Evolutionary conservation across 2,329 filamentous ascomycete species (phyloP), one percentile per base, ranked within the genome.

Genomic region (Pochonia chlamydosporia): DNA sequence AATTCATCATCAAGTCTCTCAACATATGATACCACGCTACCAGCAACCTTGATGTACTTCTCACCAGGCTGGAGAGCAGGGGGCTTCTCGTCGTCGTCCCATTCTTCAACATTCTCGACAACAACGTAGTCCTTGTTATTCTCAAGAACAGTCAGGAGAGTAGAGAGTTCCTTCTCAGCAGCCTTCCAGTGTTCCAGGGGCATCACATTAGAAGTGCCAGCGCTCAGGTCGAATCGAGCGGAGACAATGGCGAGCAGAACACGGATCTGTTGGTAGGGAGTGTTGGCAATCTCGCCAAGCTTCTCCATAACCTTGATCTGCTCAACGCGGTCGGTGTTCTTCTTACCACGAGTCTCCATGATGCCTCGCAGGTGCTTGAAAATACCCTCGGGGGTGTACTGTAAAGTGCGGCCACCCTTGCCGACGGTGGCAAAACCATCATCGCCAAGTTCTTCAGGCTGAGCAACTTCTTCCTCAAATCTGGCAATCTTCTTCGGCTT

Each of bases 221-320:
- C 84, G 47, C 88, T 89, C 53, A 97, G 76, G 65, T 99, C 93
- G 69, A 99, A 99, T 54, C 95, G 83, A 44, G 93, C 93, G 35
- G 93, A 95, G 59, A 99, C 86, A 43, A 97, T 73, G 33, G 90
- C 92, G 54, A 97, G 76, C 40, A 97, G 85, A 49, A 97, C 88
- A 55, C 93, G 87, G 60, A 99, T 89, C 66, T 84, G 84, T 72
- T 97, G 93, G 73, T 99, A 99, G 44, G 95, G 90, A 45, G 85
- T 93, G 61, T 79, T 81, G 54, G 93, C 82, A 55, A 99, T 91
- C 65, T 96, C 90, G 61, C 85, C 74, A 46, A 99, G 81, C 75
- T 91, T 96, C 79, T 97, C 93, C 90, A 99, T 95, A 44, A 92
- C 85, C 69, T 86, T 85, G 70, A 99, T 97, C 72, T 99, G 93